These are phyloP conservation scores for Penicillium subrubescens DNA, from an alignment of 495 filamentous ascomycete genomes.

Conservation along the genomic window DNA sequence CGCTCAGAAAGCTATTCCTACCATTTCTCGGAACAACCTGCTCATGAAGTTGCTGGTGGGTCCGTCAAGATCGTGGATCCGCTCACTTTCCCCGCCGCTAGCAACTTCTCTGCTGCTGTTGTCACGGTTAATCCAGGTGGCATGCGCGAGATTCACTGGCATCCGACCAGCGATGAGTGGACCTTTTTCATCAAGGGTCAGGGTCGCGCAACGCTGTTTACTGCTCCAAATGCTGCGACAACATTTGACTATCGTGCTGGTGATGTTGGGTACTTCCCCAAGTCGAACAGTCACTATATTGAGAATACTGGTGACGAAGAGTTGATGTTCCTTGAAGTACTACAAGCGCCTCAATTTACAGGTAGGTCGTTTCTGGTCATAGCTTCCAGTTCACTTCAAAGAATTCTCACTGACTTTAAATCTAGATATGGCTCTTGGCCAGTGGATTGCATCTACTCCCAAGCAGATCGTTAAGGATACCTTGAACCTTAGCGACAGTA, in stretches of 20 bases:
- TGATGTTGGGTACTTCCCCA: slow-evolving; percentile 71
- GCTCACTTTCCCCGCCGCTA: slow-evolving; percentile 60
- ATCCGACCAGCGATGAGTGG: slow-evolving; percentile 75
- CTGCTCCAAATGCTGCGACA: slow-evolving; percentile 55
- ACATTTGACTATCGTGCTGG: slow-evolving; percentile 79
- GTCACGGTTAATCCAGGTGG: slow-evolving; percentile 70
- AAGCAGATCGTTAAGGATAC: slow-evolving; percentile 66
- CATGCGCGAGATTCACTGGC: slow-evolving; percentile 82
- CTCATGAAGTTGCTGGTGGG: slow-evolving; percentile 60
- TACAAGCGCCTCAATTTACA: slow-evolving; percentile 66
- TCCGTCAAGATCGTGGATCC: slow-evolving; percentile 70
- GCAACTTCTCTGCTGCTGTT: slow-evolving; percentile 61
- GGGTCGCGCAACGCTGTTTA: slow-evolving; percentile 68
- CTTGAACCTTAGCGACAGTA: slow-evolving; percentile 55
- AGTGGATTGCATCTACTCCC: slow-evolving; percentile 66
- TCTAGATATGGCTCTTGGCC: slow-evolving; percentile 61
- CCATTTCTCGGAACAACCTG: slow-evolving; percentile 65
- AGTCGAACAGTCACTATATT: slow-evolving; percentile 67
- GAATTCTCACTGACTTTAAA: slow-evolving; percentile 7
- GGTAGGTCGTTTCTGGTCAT: slow-evolving; percentile 30
- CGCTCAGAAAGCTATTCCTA: slow-evolving; percentile 60
- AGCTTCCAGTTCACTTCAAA: background rate
- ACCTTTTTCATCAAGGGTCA: slow-evolving; percentile 71
- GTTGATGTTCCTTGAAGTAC: slow-evolving; percentile 68
- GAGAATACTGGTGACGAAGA: slow-evolving; percentile 74